Base-by-base conservation (phyloP, 805 yeast genomes). In the Ogataea pini region DNA sequence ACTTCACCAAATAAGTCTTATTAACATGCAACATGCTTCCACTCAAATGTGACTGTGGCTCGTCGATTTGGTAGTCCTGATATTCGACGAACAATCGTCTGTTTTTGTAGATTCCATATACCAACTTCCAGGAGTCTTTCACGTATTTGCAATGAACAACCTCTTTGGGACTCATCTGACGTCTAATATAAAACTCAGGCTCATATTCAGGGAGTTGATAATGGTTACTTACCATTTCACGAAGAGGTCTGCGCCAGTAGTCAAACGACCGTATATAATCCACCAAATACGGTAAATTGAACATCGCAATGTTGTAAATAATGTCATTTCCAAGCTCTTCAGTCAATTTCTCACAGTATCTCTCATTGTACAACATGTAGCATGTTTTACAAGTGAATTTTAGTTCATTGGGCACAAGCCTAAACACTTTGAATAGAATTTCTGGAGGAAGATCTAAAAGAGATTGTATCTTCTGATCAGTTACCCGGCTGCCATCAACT, bases 101-200 rank as follows among this genome's bases (percentile, higher is more conserved):
- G 56, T 79, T 80, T 51, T 71, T 72, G 48, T 79, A 62, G 7
- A 83, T 64, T 0, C 79, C 72, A 51, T 76, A 78, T 1, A 80
- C 68, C 24, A 81, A 64, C 51, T 67, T 70, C 85, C 86, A 83
- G 0, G 82, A 77, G 60, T 79, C 85, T 47, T 68, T 69, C 12
- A 78, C 59, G 50, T 59, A 77, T 46, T 61, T 50, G 45, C 64
- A 63, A 31, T 59, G 52, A 5, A 62, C 47, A 10, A 52, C 52
- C n/a, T 59, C 58, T 4, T 45, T 40, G 12, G 61, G 61, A 9
- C 41, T 42, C 48, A 51, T 37, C n/a, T 42, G 37, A 16, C 50
- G 44, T 28, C 64, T 44, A 2, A 49, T 36, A n/a, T 44, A 25
- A 10, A 47, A 27, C 28, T 56, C 51, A 12, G 40, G 49, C 34